These are phyloP conservation scores for Pythium phragmiticola DNA, from an alignment of 352 stramenopile species.

Conservation along the genomic window DNA sequence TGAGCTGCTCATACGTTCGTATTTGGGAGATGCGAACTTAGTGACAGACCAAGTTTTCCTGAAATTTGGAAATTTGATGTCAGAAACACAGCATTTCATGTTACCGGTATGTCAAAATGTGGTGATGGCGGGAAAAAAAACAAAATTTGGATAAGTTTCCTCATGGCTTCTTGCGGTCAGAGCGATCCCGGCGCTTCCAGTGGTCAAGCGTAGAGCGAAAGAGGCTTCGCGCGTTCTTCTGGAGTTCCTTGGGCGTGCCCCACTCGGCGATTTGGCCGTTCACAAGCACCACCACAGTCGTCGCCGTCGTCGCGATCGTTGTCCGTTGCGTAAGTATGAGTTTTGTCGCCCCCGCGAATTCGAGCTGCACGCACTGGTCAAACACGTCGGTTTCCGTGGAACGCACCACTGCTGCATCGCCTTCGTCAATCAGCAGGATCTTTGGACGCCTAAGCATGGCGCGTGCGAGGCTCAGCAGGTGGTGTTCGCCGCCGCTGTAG, in stretches of 20 bases:
- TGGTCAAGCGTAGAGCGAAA: constrained; percentile 63
- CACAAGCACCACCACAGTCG: constrained; percentile 95
- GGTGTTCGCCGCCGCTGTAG: constrained; percentile 91
- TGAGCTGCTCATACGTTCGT: constrained; percentile 23
- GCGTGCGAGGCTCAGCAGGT: constrained; percentile 92
- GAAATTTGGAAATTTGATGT: neutral
- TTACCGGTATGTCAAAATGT: neutral
- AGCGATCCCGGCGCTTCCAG: constrained; percentile 32
- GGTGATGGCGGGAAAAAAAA: neutral
- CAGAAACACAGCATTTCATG: too few relatives aligned
- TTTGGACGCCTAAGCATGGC: constrained; percentile 85
- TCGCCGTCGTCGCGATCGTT: constrained; percentile 95
- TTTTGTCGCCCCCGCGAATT: constrained; percentile 77
- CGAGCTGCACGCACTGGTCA: constrained; percentile 31
- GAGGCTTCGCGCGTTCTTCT: constrained; percentile 52
- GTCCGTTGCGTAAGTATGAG: constrained; percentile 97
- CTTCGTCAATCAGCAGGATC: constrained; percentile 30
- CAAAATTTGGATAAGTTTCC: neutral
- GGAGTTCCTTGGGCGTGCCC: constrained; percentile 79
- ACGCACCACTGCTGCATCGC: neutral
- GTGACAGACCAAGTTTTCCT: neutral
- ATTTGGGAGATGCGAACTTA: constrained; percentile 13
- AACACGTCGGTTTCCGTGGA: constrained; percentile 4
- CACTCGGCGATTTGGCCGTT: constrained; percentile 89
- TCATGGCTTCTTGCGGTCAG: constrained; percentile 21